Conservation (phyloP, 2,329 filamentous ascomycete species). For the Diaporthe sp. region DNA sequence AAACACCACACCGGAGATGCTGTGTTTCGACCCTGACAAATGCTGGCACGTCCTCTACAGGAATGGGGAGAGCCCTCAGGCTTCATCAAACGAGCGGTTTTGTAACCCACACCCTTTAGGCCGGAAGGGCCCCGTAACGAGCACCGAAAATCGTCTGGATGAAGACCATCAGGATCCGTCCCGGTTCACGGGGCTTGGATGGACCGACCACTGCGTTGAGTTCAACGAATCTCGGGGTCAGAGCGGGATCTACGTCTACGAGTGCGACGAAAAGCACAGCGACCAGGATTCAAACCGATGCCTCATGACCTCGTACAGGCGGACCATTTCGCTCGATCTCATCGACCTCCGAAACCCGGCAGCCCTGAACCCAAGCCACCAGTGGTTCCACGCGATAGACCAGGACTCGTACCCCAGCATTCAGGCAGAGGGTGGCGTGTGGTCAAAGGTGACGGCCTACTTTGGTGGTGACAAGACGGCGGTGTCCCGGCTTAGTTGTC, state of each 20-base stretch:
- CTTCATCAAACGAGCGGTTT: neutral
- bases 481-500: neutral
- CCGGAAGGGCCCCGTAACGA: neutral
- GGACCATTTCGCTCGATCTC: neutral
- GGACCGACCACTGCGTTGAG: neutral
- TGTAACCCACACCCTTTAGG: neutral
- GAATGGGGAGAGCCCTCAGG: neutral
- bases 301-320: slow-evolving; percentile 4
- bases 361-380: neutral
- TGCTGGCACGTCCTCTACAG: neutral
- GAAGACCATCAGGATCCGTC: neutral
- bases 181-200: neutral
- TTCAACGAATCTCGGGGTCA: neutral
- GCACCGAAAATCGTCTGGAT: neutral
- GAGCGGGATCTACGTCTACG: neutral
- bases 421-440: neutral
- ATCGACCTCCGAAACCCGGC: neutral
- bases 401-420: neutral
- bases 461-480: neutral
- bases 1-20: neutral
- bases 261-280: neutral
- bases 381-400: slow-evolving; percentile 1
- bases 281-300: neutral
- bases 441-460: neutral
- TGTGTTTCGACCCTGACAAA: neutral